Base-by-base conservation (phyloP, 495 filamentous ascomycete genomes). In the Paragyromitra xinjiangensis region DNA sequence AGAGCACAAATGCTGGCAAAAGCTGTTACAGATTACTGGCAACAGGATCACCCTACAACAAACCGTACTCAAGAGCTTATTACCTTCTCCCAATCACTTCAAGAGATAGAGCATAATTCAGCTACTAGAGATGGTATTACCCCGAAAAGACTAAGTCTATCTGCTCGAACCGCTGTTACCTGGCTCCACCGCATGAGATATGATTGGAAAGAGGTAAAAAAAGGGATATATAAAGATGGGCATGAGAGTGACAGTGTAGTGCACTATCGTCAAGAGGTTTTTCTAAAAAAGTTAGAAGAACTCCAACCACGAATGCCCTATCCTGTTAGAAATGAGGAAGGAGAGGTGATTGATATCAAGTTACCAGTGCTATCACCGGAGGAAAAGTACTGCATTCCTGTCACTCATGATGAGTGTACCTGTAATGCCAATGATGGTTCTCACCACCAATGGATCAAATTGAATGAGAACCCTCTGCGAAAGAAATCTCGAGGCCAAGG, bases 371-470 rank as follows among this genome's bases (percentile, higher is more conserved):
- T 40, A 40, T 22, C 14, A n/a, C 59, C 34, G 5, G n/a, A 5
- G 12, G 34, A 62, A 62, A 12, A 3, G 11, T 11, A 7, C 14
- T 40, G 59, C 19, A 67, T 67, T 39, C 42, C 50, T 26, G 42
- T 67, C 5, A 24, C 64, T 48, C 40, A 50, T 50, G 64, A 67
- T 26, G 42, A 67, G 19, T 67, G 45, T 29, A 67, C 42, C 12
- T 67, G 24, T 39, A 67, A 67, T n/a, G 16, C 64, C 44, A 67
- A 50, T 67, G 40, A 67, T 67, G 42, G 40, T 4, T 2, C 22
- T 34, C 19, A 55, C 14, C 42, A 67, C 19, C 24, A 51, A 6
- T 67, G 40, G 42, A 55, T 67, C 19, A 67, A 67, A 22, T 42
- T 1, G n/a, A 6, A 67, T 67, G 64, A 34, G 22, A 4, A 67